Percentiles rank a stretch among this genome's conserved stretches.
Conservation (phyloP, 495 filamentous ascomycete genomes). For the Entonaema liquescens region DNA sequence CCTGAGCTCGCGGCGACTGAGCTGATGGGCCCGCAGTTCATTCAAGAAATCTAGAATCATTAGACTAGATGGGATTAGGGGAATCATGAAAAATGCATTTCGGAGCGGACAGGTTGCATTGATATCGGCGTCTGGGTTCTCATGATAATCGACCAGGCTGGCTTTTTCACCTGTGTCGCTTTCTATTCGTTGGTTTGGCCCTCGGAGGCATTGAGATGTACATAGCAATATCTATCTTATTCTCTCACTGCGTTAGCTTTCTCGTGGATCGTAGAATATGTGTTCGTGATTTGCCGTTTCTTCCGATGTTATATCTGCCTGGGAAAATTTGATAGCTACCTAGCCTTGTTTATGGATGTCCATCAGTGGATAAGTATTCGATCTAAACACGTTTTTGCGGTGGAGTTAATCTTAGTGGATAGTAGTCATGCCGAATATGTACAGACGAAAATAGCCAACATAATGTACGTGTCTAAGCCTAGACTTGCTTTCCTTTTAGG, state of each 20-base stretch:
- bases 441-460: neutral
- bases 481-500: neutral
- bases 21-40: constrained; percentile 43
- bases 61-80: neutral
- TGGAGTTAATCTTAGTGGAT: neutral
- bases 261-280: neutral
- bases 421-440: neutral
- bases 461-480: neutral
- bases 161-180: neutral
- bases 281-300: neutral
- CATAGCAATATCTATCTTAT: neutral
- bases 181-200: neutral
- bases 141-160: neutral
- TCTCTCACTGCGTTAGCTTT: neutral
- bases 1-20: constrained; percentile 22
- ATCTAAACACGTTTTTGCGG: neutral
- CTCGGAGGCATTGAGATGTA: neutral
- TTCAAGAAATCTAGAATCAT: constrained; percentile 28
- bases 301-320: neutral
- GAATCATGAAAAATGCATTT: neutral
- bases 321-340: neutral
- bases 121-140: neutral
- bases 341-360: neutral
- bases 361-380: neutral
- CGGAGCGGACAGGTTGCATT: neutral